Conservation (phyloP, 495 filamentous ascomycete genomes). For the Aspergillus baeticus region DNA sequence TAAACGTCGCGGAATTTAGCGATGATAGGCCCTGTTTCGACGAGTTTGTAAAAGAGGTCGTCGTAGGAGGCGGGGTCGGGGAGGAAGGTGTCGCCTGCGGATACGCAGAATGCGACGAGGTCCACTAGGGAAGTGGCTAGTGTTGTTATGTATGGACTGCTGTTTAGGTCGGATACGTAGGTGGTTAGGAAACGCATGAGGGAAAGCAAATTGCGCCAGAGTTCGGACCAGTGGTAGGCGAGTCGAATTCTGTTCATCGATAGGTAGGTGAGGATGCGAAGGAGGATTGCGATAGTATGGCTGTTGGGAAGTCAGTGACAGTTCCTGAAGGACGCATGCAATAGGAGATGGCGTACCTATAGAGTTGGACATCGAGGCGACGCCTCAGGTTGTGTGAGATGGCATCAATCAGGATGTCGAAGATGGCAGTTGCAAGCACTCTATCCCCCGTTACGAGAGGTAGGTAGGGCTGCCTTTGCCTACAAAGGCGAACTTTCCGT, state of each 20-base stretch:
- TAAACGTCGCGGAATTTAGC: constrained; percentile 81
- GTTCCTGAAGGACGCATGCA: neutral
- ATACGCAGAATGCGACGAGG: constrained; percentile 83
- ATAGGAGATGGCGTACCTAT: constrained; percentile 50
- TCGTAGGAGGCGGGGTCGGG: constrained; percentile 87
- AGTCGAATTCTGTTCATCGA: constrained; percentile 75
- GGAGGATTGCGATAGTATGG: constrained; percentile 67
- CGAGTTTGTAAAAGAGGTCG: constrained; percentile 96
- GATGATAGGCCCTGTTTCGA: constrained; percentile 85
- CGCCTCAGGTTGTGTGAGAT: constrained; percentile 92
- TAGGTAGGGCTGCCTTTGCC: constrained; percentile 87
- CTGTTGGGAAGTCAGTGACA: too few relatives aligned
- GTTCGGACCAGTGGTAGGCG: constrained; percentile 90
- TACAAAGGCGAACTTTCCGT: constrained; percentile 75
- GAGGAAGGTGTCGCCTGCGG: constrained; percentile 86
- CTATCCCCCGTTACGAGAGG: constrained; percentile 71
- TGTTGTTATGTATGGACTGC: constrained; percentile 57
- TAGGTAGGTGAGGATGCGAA: constrained; percentile 80
- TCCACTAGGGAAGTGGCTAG: constrained; percentile 62
- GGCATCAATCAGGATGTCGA: constrained; percentile 85
- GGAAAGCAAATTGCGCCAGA: constrained; percentile 86
- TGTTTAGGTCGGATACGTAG: constrained; percentile 73
- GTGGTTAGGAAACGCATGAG: constrained; percentile 88
- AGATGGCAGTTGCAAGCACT: constrained; percentile 66
- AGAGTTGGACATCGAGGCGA: constrained; percentile 79